Evolutionary conservation across 305 asterid species (phyloP).

Genomic region (Fraxinus greggii): DNA sequence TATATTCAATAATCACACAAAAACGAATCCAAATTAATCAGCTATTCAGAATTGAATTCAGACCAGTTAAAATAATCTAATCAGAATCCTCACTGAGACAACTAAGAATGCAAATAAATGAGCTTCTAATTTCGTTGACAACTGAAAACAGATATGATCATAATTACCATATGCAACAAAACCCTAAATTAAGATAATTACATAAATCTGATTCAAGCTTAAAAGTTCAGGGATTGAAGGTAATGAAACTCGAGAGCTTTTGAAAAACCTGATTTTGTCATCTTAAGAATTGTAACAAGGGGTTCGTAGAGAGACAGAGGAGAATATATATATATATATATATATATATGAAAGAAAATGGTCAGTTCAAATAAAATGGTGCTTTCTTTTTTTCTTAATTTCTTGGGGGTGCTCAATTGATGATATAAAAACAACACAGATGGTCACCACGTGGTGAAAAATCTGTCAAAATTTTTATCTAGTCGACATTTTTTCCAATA

Average conservation of each 20-base stretch:
- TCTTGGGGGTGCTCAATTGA: too few species aligned
- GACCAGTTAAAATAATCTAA: background rate
- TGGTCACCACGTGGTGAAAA: too few species aligned
- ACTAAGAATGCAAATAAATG: background rate
- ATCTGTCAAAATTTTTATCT: too few species aligned
- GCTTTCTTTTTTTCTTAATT: too few species aligned
- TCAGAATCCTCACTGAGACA: background rate
- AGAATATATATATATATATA: too few species aligned
- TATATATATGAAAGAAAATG: too few species aligned
- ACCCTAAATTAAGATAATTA: background rate
- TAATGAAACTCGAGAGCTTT: background rate
- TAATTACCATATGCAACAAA: background rate
- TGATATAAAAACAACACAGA: too few species aligned
- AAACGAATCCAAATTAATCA: conserved; percentile 24
- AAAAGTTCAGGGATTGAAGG: background rate
- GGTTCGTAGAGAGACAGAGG: background rate
- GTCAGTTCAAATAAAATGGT: too few species aligned
- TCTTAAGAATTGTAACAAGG: background rate
- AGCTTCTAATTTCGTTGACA: background rate
- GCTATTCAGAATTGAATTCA: conserved; percentile 16
- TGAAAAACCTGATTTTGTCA: background rate
- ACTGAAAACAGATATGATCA: background rate
- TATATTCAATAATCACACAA: conserved; percentile 1
- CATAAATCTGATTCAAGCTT: background rate
- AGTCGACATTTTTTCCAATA: too few species aligned